Evolutionary conservation across 352 stramenopile species (phyloP), one percentile per base, ranked within the genome.

Genomic region (Discostella stelligera): DNA sequence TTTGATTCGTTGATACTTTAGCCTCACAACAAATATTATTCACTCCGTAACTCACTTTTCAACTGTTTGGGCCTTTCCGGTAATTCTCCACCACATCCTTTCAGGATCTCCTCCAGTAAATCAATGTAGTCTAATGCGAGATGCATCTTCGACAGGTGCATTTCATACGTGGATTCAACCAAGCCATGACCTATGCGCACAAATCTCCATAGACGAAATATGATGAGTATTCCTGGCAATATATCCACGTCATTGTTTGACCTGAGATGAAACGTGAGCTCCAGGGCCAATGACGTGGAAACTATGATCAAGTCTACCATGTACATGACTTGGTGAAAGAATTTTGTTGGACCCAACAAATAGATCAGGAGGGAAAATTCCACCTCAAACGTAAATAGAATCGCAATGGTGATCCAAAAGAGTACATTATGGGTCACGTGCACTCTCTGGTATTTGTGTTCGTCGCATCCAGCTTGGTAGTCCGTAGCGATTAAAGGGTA

Each of bases 171-270:
- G 0, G 79, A 75, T 32, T 80, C 81, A 11, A 89, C 53, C 39
- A 91, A 66, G 3, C 86, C 87, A 74, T 93, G 87, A 25, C 85
- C 80, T 46, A 93, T 90, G 10, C 85, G 65, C 3, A 93, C 69
- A 72, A 91, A 93, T 21, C 87, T 65, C 87, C 87, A 93, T 5
- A 89, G 0, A 59, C 87, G 74, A 67, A 73, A 79, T 32, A 91
- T 53, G 23, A 93, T 74, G 0, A 93, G 62, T 4, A 91, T 64
- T 0, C 75, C 80, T 0, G 72, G 61, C 20, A 75, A 49, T 58
- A 68, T 73, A 2, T 65, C 48, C 9, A 77, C 25, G 11, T 71
- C 46, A 16, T 80, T 50, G 10, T 86, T 65, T n/a, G 74, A 6
- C 16, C 79, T 16, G 11, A 71, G 25, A 27, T 69, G 32, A 27